A percentile compares a stretch with the other conserved stretches of the same genome.
These are phyloP conservation scores for Elasticomyces elasticus DNA, from an alignment of 495 filamentous ascomycete species.

Conservation along the genomic window DNA sequence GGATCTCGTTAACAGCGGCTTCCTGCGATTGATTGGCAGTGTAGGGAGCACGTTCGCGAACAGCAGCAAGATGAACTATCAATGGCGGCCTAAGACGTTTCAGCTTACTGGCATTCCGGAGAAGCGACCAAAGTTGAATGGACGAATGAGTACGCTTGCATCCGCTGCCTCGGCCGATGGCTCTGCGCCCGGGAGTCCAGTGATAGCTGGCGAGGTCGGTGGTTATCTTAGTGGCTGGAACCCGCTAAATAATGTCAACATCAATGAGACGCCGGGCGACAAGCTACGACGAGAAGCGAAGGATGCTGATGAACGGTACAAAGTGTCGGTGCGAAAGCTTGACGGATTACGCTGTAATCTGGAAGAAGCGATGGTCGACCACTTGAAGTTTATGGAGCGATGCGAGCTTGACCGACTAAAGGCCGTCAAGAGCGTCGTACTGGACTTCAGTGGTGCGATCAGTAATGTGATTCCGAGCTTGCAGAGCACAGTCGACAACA, in stretches of 20 bases:
- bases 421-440: constrained; percentile 92
- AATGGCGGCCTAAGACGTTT: constrained; percentile 90
- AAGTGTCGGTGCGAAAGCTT: constrained; percentile 68
- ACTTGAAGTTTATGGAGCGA: constrained; percentile 92
- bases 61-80: constrained; percentile 92
- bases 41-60: constrained; percentile 95
- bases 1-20: constrained; percentile 77
- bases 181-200: constrained; percentile 40
- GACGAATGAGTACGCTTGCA: constrained; percentile 48
- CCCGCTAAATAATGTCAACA: constrained; percentile 74
- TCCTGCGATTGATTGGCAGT: constrained; percentile 81
- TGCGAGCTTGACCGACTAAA: constrained; percentile 94
- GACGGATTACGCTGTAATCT: constrained; percentile 85
- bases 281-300: constrained; percentile 77
- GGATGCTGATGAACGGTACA: constrained; percentile 91
- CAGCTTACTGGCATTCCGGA: constrained; percentile 77
- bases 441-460: constrained; percentile 95
- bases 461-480: constrained; percentile 96
- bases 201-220: constrained; percentile 44
- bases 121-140: constrained; percentile 58
- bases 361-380: constrained; percentile 86
- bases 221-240: constrained; percentile 79
- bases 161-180: constrained; percentile 48
- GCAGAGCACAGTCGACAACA: constrained; percentile 89
- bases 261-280: constrained; percentile 83